Base-by-base conservation (phyloP, 768 basidiomycete species). In the Boletus rufocinnamomeus region DNA sequence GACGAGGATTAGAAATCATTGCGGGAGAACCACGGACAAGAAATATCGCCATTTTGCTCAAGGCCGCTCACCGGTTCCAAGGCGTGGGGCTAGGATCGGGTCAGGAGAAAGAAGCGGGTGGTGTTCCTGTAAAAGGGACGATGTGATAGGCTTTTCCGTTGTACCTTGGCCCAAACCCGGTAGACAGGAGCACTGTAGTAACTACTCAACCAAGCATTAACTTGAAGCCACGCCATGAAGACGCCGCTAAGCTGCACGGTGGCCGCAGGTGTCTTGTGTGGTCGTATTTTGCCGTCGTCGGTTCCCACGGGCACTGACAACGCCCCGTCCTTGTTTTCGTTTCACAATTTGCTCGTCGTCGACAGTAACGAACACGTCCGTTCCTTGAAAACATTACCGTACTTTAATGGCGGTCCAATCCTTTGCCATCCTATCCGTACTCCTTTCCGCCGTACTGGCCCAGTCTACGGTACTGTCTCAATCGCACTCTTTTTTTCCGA, bases 361-460 rank as follows among this genome's bases (percentile, higher is more conserved):
- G 21, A 32, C 46, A 30, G 17, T 6, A 19, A 30, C 13, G 30
- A 58, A 58, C 50, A n/a, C 63, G 54, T 66, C 57, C 77, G 60
- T 64, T 76, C 77, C 32, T 75, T 77, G 49, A 58, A 50, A 49
- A 45, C 32, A 28, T 2, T 41, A 30, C 27, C 70, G 54, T 63
- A 50, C 58, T 64, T 63, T 61, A 69, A 69, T 75, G 70, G 68
- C 74, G 74, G 72, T 87, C 73, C 84, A 79, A 65, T 80, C 80
- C 19, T 69, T 88, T 64, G 77, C 82, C 52, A 64, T 86, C 52
- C 45, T 84, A 38, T 80, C 86, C 41, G 62, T 82, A 11, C 69
- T 86, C 54, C 72, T 80, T n/a, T 67, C 84, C 23, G 76, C 75
- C 21, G 85, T 74, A 10, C 63, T 82, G 58, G 86, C 84, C 10